These are phyloP conservation scores for Hanseniaspora nectarophila DNA, from an alignment of 805 yeast genomes.

Conservation along the genomic window DNA sequence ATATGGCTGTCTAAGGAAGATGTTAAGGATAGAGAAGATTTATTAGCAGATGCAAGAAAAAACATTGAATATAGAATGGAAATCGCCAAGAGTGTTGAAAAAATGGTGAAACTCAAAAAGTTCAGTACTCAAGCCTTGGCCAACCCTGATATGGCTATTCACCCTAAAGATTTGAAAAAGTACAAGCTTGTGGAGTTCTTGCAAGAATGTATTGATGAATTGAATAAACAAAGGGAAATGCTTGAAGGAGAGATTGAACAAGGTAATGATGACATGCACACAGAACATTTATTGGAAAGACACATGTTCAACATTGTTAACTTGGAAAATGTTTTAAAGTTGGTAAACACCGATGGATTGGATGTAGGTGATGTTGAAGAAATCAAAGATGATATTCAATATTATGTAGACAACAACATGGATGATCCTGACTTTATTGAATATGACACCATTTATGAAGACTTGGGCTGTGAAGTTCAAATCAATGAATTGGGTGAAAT, in stretches of 20 bases:
- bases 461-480: conserved; percentile 41
- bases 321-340: conserved; percentile 64
- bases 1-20: conserved; percentile 88
- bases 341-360: conserved; percentile 67
- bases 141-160: conserved; percentile 46
- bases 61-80: conserved; percentile 78
- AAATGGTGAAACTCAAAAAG: conserved; percentile 85
- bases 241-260: conserved; percentile 61
- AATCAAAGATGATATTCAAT: conserved; percentile 78
- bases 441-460: conserved; percentile 86
- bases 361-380: conserved; percentile 66
- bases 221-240: conserved; percentile 68
- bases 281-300: conserved; percentile 34
- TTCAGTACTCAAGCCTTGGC: conserved; percentile 87
- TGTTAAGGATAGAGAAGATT: conserved; percentile 73
- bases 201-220: conserved; percentile 60
- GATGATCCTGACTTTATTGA: conserved; percentile 88
- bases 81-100: conserved; percentile 86
- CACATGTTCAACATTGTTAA: conserved; percentile 68
- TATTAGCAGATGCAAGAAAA: conserved; percentile 60
- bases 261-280: conserved; percentile 32
- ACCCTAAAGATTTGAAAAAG: conserved; percentile 72
- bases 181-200: conserved; percentile 61
- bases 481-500: conserved; percentile 38
- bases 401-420: conserved; percentile 76